These are phyloP conservation scores for Sarcodon aspratus DNA, from an alignment of 768 basidiomycete genomes.

Conservation along the genomic window DNA sequence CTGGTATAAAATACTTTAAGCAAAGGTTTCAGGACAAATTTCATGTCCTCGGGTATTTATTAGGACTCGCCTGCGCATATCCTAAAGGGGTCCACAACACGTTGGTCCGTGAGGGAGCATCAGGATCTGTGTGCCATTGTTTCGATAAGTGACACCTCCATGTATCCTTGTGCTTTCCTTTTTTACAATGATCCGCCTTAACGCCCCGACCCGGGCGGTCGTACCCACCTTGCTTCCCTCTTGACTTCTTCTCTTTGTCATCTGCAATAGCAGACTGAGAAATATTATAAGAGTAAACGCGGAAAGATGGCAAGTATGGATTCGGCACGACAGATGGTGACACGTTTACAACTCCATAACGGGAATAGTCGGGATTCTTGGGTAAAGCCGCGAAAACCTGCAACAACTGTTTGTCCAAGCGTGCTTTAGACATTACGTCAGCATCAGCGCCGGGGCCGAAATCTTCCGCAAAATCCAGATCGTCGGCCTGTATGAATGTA, in stretches of 20 bases:
- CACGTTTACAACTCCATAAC: conserved; percentile 72
- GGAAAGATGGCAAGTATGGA: conserved; percentile 69
- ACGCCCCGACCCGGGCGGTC: neutral
- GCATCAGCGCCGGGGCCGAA: conserved; percentile 5
- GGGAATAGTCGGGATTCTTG: conserved; percentile 42
- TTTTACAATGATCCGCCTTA: conserved; percentile 21
- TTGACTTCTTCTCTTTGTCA: conserved; percentile 4
- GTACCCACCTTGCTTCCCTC: conserved; percentile 5
- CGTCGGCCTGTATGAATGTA: conserved; percentile 41
- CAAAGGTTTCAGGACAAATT: conserved; percentile 2
- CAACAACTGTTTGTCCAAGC: conserved; percentile 46
- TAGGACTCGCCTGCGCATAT: conserved; percentile 64
- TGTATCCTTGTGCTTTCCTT: conserved; percentile 38
- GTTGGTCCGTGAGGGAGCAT: conserved; percentile 65
- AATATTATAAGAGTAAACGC: conserved; percentile 76
- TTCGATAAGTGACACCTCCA: conserved; percentile 55
- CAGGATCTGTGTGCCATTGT: conserved; percentile 48
- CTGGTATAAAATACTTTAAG: conserved; percentile 55
- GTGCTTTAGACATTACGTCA: conserved; percentile 15
- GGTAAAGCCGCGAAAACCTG: conserved; percentile 58
- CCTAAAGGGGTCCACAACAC: conserved; percentile 64
- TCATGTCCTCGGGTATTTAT: neutral
- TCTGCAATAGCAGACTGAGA: conserved; percentile 22
- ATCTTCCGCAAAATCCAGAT: conserved; percentile 29
- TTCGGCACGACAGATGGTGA: conserved; percentile 81